Evolutionary conservation across 2,329 filamentous ascomycete species (phyloP), one percentile per base, ranked within the genome.

Genomic region (Xylaria sp.): DNA sequence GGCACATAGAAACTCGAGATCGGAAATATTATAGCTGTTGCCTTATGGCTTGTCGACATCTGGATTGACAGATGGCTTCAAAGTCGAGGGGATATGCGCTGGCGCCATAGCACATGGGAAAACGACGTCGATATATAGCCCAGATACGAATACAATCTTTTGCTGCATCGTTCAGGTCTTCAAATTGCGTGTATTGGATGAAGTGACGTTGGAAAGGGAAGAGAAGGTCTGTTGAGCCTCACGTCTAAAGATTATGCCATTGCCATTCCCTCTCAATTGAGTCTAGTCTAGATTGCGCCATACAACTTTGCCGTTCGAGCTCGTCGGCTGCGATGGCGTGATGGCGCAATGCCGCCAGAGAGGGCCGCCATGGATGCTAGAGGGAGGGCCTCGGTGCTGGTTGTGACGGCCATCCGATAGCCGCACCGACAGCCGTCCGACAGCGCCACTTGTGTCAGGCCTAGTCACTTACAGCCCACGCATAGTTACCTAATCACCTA

Each of bases 271-370:
- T 62, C 72, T 73, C 59, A 23, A 74, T 74, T 62, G 55, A 73
- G 75, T 62, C 72, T 78, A 77, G 76, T 75, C 73, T 66, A 65
- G 68, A 78, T 78, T 76, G 76, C 76, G 73, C 75, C 71, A 78
- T 78, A 39, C 20, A 62, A 36, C 9, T 23, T 69, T 66, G 62
- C 68, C 68, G 65, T 43, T 23, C 8, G 28, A 61, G 52, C 56
- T 58, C 62, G 62, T 55, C 57, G 65, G 66, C 62, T 54, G 49
- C 33, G 66, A 70, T 70, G 61, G 64, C 64, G 67, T 67, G 68
- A 72, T 70, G 64, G 70, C 64, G 63, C 67, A 25, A 66, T 71
- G 69, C 71, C 64, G 66, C 66, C 56, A 64, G 13, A 13, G 28
- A 39, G 15, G 41, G 54, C 33, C 39, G 59, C 49, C 41, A 59